Evolutionary conservation across 2,329 filamentous ascomycete species (phyloP), one percentile per base, ranked within the genome.

Genomic region (Colletotrichum spaethianum): DNA sequence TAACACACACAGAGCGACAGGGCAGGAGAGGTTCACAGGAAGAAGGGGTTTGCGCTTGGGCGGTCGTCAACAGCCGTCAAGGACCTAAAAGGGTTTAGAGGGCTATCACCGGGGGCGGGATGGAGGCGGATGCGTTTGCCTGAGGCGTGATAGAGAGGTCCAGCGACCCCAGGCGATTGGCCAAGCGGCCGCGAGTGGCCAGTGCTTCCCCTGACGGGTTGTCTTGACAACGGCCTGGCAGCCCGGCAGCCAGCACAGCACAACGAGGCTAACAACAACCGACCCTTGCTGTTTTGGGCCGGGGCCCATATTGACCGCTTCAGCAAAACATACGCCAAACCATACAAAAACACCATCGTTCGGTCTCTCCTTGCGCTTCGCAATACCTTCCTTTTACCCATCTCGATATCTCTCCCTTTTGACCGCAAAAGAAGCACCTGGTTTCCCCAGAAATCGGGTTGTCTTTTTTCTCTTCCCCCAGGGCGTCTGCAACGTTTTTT

Each of bases 281-380:
- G 23, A 67, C 72, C 70, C 66, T 67, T 60, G 64, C 72, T 74
- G 72, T 74, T 74, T 73, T 73, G 60, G 64, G 72, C 56, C 69
- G 33, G 64, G 62, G 40, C 69, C 69, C 64, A 74, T 63, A 65
- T 68, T 73, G 70, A 73, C 68, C 56, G 63, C 72, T 74, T 50
- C 59, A 56, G 72, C 69, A 62, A 74, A 73, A 72, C 60, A 74
- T 61, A 73, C 59, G 68, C 59, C 52, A 53, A 64, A 64, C 72
- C 69, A 71, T 74, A 74, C 72, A 74, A 74, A 74, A 74, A 69
- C 72, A 73, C 68, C 72, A 46, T 48, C 70, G 33, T 50, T 74
- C 69, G 59, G 56, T 72, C 72, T 33, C 69, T 57, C 50, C 64
- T 42, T 60, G 55, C 28, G 50, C 26, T 53, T 72, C 14, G 28